Evolutionary conservation across 2,329 filamentous ascomycete genomes (phyloP).

Genomic region (Cytospora piceicola): DNA sequence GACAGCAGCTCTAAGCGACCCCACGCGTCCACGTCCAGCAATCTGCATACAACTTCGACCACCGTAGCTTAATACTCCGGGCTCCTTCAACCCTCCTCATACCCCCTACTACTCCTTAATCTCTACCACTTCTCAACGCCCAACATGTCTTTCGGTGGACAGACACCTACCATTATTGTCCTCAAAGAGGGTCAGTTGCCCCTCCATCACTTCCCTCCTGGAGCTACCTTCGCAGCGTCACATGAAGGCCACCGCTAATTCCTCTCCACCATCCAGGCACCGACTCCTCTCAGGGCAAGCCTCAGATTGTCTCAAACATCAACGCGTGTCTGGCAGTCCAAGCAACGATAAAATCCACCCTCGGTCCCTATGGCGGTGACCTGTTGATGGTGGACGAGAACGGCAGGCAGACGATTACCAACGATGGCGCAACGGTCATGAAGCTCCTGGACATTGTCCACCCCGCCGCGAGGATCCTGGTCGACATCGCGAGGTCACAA

Average conservation of each 20-base stretch:
- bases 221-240: slow-evolving; percentile 26
- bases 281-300: slow-evolving; percentile 95
- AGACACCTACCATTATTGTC: slow-evolving; percentile 97
- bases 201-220: slow-evolving; percentile 35
- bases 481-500: slow-evolving; percentile 97
- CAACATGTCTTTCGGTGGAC: slow-evolving; percentile 93
- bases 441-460: slow-evolving; percentile 99
- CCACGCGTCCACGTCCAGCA: slow-evolving; percentile 26
- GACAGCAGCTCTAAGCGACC: slow-evolving; percentile 25
- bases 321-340: slow-evolving; percentile 97
- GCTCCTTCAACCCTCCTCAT: slow-evolving; percentile 5
- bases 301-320: slow-evolving; percentile 96
- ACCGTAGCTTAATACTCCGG: slow-evolving; percentile 10
- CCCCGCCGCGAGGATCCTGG: slow-evolving; percentile 93
- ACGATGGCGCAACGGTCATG: slow-evolving; percentile 99
- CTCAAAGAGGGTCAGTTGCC: slow-evolving; percentile 84
- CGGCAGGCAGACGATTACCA: slow-evolving; percentile 96
- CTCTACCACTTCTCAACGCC: slow-evolving; percentile 17
- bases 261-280: slow-evolving; percentile 65
- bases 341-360: slow-evolving; percentile 90
- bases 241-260: slow-evolving; percentile 31
- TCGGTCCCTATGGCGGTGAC: slow-evolving; percentile 96
- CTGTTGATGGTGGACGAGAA: slow-evolving; percentile 94
- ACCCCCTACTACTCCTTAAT: not conserved
- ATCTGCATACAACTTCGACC: slow-evolving; percentile 19